phyloP scores from a whole-genome alignment of 2,329 filamentous ascomycete species.

The Venturia nashicola region DNA sequence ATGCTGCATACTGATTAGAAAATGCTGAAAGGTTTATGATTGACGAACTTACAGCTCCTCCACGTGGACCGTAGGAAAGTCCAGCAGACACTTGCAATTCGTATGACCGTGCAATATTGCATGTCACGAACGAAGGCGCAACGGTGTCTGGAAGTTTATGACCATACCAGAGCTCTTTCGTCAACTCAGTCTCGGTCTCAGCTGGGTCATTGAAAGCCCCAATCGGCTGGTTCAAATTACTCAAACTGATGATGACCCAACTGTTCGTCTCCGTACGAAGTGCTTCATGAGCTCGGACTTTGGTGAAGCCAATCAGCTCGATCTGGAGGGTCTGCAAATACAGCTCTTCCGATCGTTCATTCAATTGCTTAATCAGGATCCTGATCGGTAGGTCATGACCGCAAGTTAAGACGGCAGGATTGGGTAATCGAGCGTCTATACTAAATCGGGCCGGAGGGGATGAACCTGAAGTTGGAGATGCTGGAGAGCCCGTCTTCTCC shows the following conservation, averaged over 20 bases:
- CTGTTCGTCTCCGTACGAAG: constrained; percentile 55
- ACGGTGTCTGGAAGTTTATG: constrained; percentile 71
- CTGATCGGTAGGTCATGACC: constrained; percentile 75
- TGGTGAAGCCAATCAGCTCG: constrained; percentile 67
- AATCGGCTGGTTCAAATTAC: constrained; percentile 60
- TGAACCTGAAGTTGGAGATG: constrained; percentile 14
- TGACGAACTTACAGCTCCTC: constrained; percentile 13
- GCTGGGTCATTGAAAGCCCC: constrained; percentile 44
- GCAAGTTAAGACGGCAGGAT: constrained; percentile 79
- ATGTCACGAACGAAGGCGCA: constrained; percentile 75
- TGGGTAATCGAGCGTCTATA: constrained; percentile 74
- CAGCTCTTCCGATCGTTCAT: constrained; percentile 54
- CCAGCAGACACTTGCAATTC: constrained; percentile 74
- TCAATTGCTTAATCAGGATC: constrained; percentile 66
- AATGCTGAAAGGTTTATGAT: not conserved
- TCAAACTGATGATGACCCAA: constrained; percentile 63
- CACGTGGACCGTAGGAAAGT: constrained; percentile 55
- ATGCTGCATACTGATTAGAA: constrained; percentile 19
- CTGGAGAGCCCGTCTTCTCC: constrained; percentile 4
- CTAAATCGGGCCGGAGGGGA: constrained; percentile 45
- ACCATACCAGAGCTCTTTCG: constrained; percentile 59
- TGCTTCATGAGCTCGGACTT: constrained; percentile 67
- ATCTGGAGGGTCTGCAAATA: constrained; percentile 72
- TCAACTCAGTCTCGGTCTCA: constrained; percentile 57
- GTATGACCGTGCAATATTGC: constrained; percentile 74